phyloP scores from a whole-genome alignment of 345 rosid species.

The Sisymbrium irio region DNA sequence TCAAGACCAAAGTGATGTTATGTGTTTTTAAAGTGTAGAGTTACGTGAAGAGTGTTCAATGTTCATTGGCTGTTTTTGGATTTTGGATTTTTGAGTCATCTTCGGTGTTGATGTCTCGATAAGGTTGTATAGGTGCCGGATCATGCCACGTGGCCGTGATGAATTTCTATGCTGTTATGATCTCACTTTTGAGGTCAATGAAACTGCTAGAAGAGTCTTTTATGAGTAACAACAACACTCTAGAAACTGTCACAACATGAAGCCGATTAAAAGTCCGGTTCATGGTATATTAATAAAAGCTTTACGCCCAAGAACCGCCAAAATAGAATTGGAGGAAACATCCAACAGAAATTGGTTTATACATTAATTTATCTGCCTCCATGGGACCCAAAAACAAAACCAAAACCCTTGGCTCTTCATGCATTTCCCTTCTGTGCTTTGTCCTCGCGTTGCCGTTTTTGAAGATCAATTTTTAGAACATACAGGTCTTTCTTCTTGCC shows the following conservation, averaged over 20 bases:
- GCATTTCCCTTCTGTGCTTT: constrained; percentile 24
- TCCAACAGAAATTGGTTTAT: neutral
- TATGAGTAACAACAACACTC: neutral
- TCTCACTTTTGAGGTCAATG: neutral
- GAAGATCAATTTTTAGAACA: constrained; percentile 23
- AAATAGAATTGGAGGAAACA: neutral
- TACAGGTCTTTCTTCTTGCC: constrained; percentile 14
- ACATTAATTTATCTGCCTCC: neutral
- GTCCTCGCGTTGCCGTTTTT: constrained; percentile 26
- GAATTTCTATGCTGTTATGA: neutral
- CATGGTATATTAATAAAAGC: neutral
- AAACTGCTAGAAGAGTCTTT: constrained; percentile 18
- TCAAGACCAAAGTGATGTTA: constrained; percentile 1
- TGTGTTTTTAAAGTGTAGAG: neutral
- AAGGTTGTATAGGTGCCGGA: constrained; percentile 45
- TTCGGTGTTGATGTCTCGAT: constrained; percentile 46
- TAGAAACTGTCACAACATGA: constrained; percentile 20
- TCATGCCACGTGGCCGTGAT: constrained; percentile 43
- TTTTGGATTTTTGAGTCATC: constrained; percentile 49
- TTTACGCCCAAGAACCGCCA: constrained; percentile 3
- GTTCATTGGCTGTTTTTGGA: constrained; percentile 48
- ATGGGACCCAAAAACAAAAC: neutral
- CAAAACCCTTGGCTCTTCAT: neutral
- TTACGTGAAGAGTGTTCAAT: constrained; percentile 19
- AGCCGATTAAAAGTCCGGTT: constrained; percentile 30